phyloP scores from a whole-genome alignment of 345 rosid species.

The Citrus mangshanensis region DNA sequence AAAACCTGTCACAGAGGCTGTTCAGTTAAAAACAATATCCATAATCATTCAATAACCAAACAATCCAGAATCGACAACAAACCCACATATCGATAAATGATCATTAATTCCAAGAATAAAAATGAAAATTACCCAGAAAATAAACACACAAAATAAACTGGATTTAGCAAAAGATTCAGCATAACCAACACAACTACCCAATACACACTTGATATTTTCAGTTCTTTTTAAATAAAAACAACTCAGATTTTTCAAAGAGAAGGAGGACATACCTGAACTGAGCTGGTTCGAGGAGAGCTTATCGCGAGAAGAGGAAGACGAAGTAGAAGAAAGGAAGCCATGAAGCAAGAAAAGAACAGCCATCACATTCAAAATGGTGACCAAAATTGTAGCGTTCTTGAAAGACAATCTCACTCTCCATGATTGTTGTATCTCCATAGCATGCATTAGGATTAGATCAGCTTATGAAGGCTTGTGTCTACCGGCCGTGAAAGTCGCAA shows the following conservation, averaged over 20 bases:
- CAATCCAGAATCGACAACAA: neutral
- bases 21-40: neutral
- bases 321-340: constrained; percentile 40
- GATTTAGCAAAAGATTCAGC: neutral
- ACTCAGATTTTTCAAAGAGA: neutral
- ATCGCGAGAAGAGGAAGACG: constrained; percentile 37
- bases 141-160: neutral
- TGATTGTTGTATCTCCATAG: constrained; percentile 48
- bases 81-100: neutral
- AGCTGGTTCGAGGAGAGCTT: constrained; percentile 35
- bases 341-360: constrained; percentile 59
- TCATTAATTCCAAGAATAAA: neutral
- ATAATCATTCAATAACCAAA: neutral
- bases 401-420: constrained; percentile 69
- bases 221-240: neutral
- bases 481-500: neutral
- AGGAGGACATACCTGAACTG: constrained; percentile 40
- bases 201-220: neutral
- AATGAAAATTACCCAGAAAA: neutral
- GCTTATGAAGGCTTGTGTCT: neutral
- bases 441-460: neutral
- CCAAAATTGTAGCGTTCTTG: constrained; percentile 68
- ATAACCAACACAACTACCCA: neutral
- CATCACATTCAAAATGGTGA: constrained; percentile 55
- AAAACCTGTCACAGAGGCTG: neutral